Evolutionary conservation across 164 flowering plant genomes (phyloP), one percentile per base, ranked within the genome.

Genomic region (Chimonanthus praecox): DNA sequence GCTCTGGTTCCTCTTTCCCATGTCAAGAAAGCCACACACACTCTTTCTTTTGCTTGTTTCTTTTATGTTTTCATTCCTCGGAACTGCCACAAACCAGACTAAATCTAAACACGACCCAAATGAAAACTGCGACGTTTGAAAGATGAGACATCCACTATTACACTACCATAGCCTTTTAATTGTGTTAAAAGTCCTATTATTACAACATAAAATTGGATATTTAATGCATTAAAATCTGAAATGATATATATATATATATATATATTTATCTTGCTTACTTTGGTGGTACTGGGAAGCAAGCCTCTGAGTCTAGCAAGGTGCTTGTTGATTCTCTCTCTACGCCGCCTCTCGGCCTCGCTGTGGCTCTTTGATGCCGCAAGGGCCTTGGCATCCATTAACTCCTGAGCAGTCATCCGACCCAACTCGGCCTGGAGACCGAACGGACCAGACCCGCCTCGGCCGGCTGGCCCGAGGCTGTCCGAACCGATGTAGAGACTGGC

Each of bases 301-400:
- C 97, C 94, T 50, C 99, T 85, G 10, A 96, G 80, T 81, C 82
- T 90, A 66, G 94, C 91, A 72, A 96, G 97, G 76, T 96, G 99
- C 75, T 86, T 92, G 74, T 96, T 96, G 87, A 96, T 96, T 74
- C 98, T 87, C 78, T 92, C 99, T 72, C 98, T 82, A 9, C 99
- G 82, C 67, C 97, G 78, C 73, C 98, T 84, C 76, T 96, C 98
- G 70, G 99, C 99, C 79, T 96, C 99, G 72, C 98, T 96, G 70
- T 96, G 99, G 78, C 97, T 96, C 79, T 92, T 94, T 2, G 99
- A 96, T 47, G 99, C 99, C 2, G 99, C 99, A 0, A 93, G 84
- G 9, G 98, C 99, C 75, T 95, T 95, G 3, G 99, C 99, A 70
- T 95, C 98, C 98, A 96, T 89, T 67, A 96, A 92, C 71, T 96